Percentiles rank a stretch among this genome's conserved stretches.
Evolutionary conservation across 495 filamentous ascomycete species (phyloP).

Genomic region (Delitschia confertaspora): DNA sequence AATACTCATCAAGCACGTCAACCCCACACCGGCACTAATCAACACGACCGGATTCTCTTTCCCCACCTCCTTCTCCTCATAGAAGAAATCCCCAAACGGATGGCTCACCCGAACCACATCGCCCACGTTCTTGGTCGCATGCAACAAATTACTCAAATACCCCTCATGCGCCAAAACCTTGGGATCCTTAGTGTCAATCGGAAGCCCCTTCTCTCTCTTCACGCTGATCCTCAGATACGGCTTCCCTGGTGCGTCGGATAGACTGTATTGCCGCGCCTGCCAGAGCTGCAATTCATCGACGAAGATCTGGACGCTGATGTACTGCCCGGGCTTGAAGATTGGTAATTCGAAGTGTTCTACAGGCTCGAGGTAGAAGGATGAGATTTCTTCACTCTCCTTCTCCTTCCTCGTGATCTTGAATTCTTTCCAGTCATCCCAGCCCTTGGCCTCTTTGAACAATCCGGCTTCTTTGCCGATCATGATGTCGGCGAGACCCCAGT

Average conservation of each 20-base stretch:
- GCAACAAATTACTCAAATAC: constrained; percentile 62
- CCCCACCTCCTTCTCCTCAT: constrained; percentile 37
- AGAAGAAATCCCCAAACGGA: constrained; percentile 62
- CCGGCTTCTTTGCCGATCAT: constrained; percentile 57
- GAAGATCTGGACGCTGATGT: constrained; percentile 52
- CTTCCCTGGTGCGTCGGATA: constrained; percentile 50
- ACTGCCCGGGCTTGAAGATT: constrained; percentile 57
- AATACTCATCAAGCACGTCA: constrained; percentile 60
- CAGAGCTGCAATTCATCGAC: constrained; percentile 47
- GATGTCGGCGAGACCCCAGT: constrained; percentile 60
- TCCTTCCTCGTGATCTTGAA: constrained; percentile 58
- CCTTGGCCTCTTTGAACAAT: constrained; percentile 47
- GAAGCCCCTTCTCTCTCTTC: constrained; percentile 53
- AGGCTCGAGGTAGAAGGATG: constrained; percentile 61
- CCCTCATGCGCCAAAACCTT: constrained; percentile 45
- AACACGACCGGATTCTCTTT: constrained; percentile 51
- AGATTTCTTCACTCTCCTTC: constrained; percentile 55
- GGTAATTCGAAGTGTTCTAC: constrained; percentile 48
- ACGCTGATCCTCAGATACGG: constrained; percentile 63
- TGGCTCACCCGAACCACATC: constrained; percentile 55
- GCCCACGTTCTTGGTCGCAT: constrained; percentile 51
- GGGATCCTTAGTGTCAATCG: constrained; percentile 38
- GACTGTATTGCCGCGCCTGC: constrained; percentile 66
- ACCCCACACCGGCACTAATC: constrained; percentile 60
- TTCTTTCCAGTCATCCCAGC: constrained; percentile 57